Evolutionary conservation across 2,329 filamentous ascomycete genomes (phyloP), one percentile per base, ranked within the genome.

Genomic region (Fusarium ramigenum): DNA sequence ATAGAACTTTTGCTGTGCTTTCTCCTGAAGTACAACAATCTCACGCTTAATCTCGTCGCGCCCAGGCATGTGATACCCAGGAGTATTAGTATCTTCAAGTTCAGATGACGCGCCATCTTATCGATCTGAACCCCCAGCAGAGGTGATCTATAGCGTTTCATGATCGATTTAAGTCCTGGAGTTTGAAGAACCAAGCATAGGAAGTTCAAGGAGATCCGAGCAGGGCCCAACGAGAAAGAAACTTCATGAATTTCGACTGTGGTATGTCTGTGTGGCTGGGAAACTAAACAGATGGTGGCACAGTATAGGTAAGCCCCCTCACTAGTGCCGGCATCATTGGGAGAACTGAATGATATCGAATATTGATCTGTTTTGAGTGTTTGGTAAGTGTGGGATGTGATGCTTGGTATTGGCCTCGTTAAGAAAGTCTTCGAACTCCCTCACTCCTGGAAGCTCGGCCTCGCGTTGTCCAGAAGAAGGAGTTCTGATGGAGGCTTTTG

Each of bases 41-140:
- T 53, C 32, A 0, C 18, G 4, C 9, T 37, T 12, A 0, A 37
- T 9, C 14, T 53, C 19, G 0, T 14, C 7, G 0, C 7, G 14
- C 21, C 36, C n/a, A 42, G 39, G 15, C 21, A 42, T 23, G 39
- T 12, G 21, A 42, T 5, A 42, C 21, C 39, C 39, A 42, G 14
- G 39, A 42, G 21, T 42, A 42, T 9, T 5, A 15, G 14, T 42
- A 5, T n/a, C 39, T 15, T 42, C 5, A 23, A 12, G 21, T 42
- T 42, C 39, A 42, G 39, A 42, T 23, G 16, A 42, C 39, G 39
- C 39, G 21, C 39, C 39, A 42, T 23, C 39, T 42, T 42, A 8
- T 42, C 15, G 14, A 23, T 12, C n/a, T 42, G 39, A 42, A 16
- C 39, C 39, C 39, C 8, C 39, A 42, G 39, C 5, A 42, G 39